These are phyloP conservation scores for Phialocephala sp. DNA, from an alignment of 2,329 filamentous ascomycete genomes.

Conservation along the genomic window DNA sequence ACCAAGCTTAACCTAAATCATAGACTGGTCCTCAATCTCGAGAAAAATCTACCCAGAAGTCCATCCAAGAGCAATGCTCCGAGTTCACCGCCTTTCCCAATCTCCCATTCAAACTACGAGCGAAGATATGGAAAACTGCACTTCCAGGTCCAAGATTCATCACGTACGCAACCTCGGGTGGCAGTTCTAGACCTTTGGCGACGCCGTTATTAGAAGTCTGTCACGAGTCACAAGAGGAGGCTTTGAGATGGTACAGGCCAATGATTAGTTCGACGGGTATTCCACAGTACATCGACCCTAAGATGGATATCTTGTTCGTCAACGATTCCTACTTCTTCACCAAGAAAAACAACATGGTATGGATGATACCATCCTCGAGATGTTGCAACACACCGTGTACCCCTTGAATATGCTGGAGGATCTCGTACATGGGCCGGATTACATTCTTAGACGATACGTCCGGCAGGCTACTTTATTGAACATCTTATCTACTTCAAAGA, in stretches of 20 bases:
- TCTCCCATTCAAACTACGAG: constrained; percentile 15
- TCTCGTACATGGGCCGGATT: no score
- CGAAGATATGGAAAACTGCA: constrained; percentile 11
- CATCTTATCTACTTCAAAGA: no score
- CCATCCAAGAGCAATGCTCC: no score
- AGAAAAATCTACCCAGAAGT: no score
- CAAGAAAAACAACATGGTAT: neutral
- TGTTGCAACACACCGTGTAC: neutral
- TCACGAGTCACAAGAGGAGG: constrained; percentile 2
- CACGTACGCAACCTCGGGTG: neutral
- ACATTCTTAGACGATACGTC: no score
- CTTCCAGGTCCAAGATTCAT: constrained; percentile 11
- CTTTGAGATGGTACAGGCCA: neutral
- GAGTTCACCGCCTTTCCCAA: constrained; percentile 12
- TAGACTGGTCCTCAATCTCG: no score
- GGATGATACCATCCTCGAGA: neutral
- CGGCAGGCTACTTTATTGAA: no score
- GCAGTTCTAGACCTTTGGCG: neutral
- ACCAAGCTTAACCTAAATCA: no score
- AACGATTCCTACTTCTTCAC: neutral
- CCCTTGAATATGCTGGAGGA: neutral
- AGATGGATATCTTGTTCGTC: constrained; percentile 2
- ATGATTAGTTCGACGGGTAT: neutral
- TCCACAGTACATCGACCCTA: neutral
- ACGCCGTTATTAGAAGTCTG: constrained; percentile 2